Base-by-base conservation (phyloP, 2,329 filamentous ascomycete genomes). In the Aspergillus ochraceus region DNA sequence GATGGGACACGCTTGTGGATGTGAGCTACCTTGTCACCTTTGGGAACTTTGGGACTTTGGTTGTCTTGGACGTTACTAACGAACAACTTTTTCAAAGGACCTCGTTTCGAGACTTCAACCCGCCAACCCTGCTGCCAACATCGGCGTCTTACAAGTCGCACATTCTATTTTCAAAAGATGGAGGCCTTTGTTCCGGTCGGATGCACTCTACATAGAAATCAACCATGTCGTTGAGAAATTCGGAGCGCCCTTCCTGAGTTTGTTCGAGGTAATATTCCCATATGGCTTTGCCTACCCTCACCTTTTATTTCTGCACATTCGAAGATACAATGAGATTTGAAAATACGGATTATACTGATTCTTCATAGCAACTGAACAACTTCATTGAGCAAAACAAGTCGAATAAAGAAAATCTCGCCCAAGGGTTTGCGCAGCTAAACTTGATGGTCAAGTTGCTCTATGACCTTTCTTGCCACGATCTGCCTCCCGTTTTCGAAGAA, bases 141-240 rank as follows among this genome's bases (percentile, higher is more conserved):
- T 93, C 70, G 96, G 95, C 66, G 95, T 99, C 19, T 83, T 99
- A 61, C 92, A 97, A 78, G 95, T 99, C 49, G 96, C 96, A 68
- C 95, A 99, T 79, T 98, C 95, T 52, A 98, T 99, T 69, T 99
- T 98, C 80, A 91, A 90, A 74, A 85, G 95, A 75, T 99, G 95
- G 95, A 86, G 95, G 65, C 96, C 95, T 9, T 83, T 99, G 46
- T 97, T 96, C 80, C 88, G 90, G 62, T 97, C 93, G 49, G 92
- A 99, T 76, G 92, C 90, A 54, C 86, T 99, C 11, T 99, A 92
- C 76, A 90, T 87, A 39, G 95, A 99, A 79, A 96, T 99, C 80
- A 95, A 97, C 77, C 95, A 99, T 80, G 96, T 99, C 58, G 84
- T 99, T 55, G 81, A 81, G 61, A 92, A 88, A 59, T 98, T 99